phyloP scores from a whole-genome alignment of 805 yeast species.

The Candida coleopterorum region DNA sequence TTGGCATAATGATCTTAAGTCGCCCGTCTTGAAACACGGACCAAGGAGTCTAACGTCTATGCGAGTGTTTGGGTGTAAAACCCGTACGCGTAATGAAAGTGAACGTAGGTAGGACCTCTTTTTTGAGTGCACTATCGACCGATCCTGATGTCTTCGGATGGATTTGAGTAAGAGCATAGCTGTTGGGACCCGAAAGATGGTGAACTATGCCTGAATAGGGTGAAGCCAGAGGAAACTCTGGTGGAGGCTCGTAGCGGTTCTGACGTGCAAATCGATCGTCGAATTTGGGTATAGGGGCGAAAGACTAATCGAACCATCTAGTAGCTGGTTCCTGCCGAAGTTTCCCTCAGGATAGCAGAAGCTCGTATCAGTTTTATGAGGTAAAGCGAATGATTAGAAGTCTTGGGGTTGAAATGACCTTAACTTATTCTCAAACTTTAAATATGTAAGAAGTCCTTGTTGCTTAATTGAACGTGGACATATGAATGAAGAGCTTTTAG shows the following conservation, averaged over 20 bases:
- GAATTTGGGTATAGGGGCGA: conserved; percentile 43
- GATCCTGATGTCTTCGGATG: conserved; percentile 37
- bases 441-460: conserved; percentile 39
- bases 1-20: conserved; percentile 18
- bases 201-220: too few relatives aligned
- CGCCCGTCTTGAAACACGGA: conserved; percentile 39
- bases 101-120: conserved; percentile 32
- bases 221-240: conserved; percentile 44
- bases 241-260: conserved; percentile 44
- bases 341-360: conserved; percentile 30
- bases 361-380: conserved; percentile 40
- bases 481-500: conserved; percentile 39
- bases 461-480: conserved; percentile 37
- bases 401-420: conserved; percentile 36
- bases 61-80: conserved; percentile 39
- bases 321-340: conserved; percentile 37
- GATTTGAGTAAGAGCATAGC: conserved; percentile 41
- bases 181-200: too few relatives aligned
- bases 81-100: conserved; percentile 39
- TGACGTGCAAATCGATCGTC: conserved; percentile 44
- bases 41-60: conserved; percentile 40
- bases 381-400: conserved; percentile 40
- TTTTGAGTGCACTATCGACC: conserved; percentile 32
- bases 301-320: conserved; percentile 38
- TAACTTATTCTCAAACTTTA: conserved; percentile 40